Percentiles rank a stretch among this genome's conserved stretches.
Conservation (phyloP, 495 filamentous ascomycete species). For the Chaetomidium leptoderma region DNA sequence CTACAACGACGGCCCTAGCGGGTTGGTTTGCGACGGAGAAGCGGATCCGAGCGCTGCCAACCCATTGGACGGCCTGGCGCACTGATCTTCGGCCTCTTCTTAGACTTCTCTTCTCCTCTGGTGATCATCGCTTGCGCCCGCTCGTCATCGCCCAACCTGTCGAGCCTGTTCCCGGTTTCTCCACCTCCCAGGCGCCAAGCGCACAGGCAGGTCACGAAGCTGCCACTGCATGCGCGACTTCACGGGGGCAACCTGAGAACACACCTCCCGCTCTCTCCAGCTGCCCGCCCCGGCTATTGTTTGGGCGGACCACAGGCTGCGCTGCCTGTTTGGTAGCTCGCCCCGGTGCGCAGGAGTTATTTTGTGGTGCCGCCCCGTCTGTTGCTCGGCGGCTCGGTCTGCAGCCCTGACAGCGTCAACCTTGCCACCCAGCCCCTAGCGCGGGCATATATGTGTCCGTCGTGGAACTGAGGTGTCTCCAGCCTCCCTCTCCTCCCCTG, state of each 20-base stretch:
- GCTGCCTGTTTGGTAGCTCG: background rate
- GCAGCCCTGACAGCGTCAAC: slow-evolving; percentile 26
- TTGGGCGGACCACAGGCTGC: slow-evolving; percentile 10
- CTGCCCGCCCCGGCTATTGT: slow-evolving; percentile 21
- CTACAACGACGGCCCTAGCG: background rate
- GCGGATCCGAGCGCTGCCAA: background rate
- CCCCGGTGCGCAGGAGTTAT: slow-evolving; percentile 2
- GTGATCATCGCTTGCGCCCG: slow-evolving; percentile 14
- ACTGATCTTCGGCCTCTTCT: slow-evolving; percentile 12
- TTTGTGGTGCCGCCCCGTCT: slow-evolving; percentile 15
- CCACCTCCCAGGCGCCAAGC: slow-evolving; percentile 14
- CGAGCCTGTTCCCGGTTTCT: slow-evolving; percentile 24
- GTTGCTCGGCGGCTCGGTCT: slow-evolving; percentile 8
- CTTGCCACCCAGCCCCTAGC: slow-evolving; percentile 29
- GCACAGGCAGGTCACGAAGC: slow-evolving; percentile 31
- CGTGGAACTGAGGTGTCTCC: slow-evolving; percentile 23
- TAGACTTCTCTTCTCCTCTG: background rate
- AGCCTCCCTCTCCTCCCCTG: slow-evolving; percentile 6
- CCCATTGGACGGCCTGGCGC: slow-evolving; percentile 8
- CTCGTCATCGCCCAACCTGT: slow-evolving; percentile 27
- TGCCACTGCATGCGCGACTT: slow-evolving; percentile 28
- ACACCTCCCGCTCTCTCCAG: slow-evolving; percentile 15
- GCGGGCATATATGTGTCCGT: slow-evolving; percentile 32
- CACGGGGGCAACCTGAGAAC: slow-evolving; percentile 14
- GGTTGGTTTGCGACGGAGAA: slow-evolving; percentile 7